A percentile compares a stretch with the other conserved stretches of the same genome.
Conservation (phyloP, 2,329 filamentous ascomycete species). For the Nemania diffusa region DNA sequence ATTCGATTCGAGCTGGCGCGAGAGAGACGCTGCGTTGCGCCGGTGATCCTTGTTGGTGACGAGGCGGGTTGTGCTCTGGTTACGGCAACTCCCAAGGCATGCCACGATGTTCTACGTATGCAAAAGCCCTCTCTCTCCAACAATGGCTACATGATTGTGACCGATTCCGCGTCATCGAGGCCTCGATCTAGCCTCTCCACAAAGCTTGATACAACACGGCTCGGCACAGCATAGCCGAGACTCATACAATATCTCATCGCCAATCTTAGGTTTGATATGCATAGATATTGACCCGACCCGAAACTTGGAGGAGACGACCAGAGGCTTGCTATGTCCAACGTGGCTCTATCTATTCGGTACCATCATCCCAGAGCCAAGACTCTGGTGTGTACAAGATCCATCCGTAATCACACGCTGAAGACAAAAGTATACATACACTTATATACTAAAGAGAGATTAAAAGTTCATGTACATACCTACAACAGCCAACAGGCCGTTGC, state of each 20-base stretch:
- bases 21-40: slow-evolving; percentile 1
- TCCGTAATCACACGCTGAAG: slow-evolving; percentile 10
- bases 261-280: slow-evolving; percentile 13
- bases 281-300: neutral
- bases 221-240: slow-evolving; percentile 26
- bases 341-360: slow-evolving; percentile 13
- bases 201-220: slow-evolving; percentile 25
- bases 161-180: slow-evolving; percentile 12
- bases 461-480: neutral
- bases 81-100: slow-evolving; percentile 7
- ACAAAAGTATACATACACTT: neutral
- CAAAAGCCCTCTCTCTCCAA: slow-evolving; percentile 6
- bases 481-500: neutral
- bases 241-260: slow-evolving; percentile 21
- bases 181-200: slow-evolving; percentile 1
- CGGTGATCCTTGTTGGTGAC: neutral
- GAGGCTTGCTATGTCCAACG: neutral
- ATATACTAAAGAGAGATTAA: neutral
- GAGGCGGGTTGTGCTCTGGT: slow-evolving; percentile 1
- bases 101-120: slow-evolving; percentile 11
- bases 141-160: neutral
- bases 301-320: neutral
- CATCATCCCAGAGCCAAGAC: neutral
- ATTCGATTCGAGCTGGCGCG: slow-evolving; percentile 1
- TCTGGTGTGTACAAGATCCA: neutral